Evolutionary conservation across 2,329 filamentous ascomycete species (phyloP), one percentile per base, ranked within the genome.

Genomic region (Diaporthe helianthi): DNA sequence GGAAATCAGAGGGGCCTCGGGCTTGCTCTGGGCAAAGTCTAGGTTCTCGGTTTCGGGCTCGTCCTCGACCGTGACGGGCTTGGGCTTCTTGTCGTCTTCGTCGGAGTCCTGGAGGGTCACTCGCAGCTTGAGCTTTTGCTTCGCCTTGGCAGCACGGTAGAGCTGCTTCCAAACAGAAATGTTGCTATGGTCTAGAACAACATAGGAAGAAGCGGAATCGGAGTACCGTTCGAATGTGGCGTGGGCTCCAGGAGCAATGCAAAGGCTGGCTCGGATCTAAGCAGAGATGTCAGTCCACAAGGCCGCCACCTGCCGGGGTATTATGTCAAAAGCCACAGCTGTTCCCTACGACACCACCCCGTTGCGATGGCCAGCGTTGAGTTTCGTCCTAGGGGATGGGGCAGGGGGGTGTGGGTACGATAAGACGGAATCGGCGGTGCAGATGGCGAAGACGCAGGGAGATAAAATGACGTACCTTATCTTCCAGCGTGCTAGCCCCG

Each of bases 61-160:
- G 68, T 88, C 84, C 74, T 90, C 85, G 67, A 86, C 80, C 8
- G 84, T 83, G 51, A 85, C 83, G 15, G 82, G 78, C 75, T 81
- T 79, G 22, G 82, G 80, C 7, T 72, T 71, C 13, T 74, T 71
- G 70, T 75, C 80, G 72, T 77, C 76, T 68, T 81, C 79, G 9
- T 76, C 73, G 19, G 78, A 73, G 70, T 76, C 72, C 49, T 79
- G 78, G 41, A 86, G 76, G 19, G 88, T 90, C 46, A 92, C 91
- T 74, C 90, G 93, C 70, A 99, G 88, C 81, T 96, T 94, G 75
- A 99, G 90, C 90, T 98, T 99, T 73, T 94, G 90, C 86, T 99
- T 99, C 46, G 96, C 96, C 85, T 98, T 99, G 73, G 96, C 96
- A 74, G 96, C 96, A 76, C 96, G 92, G 79, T 96, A 95, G 51